Evolutionary conservation across 2,329 filamentous ascomycete genomes (phyloP).

Genomic region (Alternaria burnsii): DNA sequence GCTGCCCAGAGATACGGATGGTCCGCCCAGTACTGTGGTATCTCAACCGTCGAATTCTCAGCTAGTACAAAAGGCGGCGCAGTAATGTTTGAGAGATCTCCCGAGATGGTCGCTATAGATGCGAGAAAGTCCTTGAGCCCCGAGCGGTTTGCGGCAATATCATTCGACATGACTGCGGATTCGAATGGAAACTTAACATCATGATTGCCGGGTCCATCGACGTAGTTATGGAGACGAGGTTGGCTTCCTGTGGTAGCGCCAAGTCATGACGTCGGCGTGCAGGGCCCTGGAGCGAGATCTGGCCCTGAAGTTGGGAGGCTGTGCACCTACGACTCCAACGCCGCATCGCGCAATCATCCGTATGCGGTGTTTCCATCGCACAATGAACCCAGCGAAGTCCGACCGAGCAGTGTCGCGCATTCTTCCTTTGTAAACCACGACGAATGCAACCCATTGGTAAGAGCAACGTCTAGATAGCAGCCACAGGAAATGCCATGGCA

Average conservation of each 20-base stretch:
- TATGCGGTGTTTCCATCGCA: constrained; percentile 2
- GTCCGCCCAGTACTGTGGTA: constrained; percentile 59
- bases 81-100: constrained; percentile 58
- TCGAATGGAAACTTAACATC: not conserved
- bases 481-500: not conserved
- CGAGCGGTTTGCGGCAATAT: constrained; percentile 41
- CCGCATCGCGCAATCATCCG: constrained; percentile 4
- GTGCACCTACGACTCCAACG: constrained; percentile 7
- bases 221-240: constrained; percentile 8
- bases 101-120: constrained; percentile 57
- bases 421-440: not conserved
- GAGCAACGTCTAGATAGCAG: not conserved
- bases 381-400: not conserved
- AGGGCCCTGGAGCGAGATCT: not conserved
- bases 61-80: constrained; percentile 58
- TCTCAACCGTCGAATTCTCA: constrained; percentile 56
- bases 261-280: constrained; percentile 20
- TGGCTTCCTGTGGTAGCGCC: constrained; percentile 1
- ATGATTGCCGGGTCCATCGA: not conserved
- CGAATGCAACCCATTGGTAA: not conserved
- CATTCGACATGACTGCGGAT: constrained; percentile 24
- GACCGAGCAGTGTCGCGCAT: not conserved
- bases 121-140: constrained; percentile 44
- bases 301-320: constrained; percentile 3
- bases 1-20: constrained; percentile 57